phyloP scores from a whole-genome alignment of 2,329 filamentous ascomycete species.

The Tolypocladium sp. region DNA sequence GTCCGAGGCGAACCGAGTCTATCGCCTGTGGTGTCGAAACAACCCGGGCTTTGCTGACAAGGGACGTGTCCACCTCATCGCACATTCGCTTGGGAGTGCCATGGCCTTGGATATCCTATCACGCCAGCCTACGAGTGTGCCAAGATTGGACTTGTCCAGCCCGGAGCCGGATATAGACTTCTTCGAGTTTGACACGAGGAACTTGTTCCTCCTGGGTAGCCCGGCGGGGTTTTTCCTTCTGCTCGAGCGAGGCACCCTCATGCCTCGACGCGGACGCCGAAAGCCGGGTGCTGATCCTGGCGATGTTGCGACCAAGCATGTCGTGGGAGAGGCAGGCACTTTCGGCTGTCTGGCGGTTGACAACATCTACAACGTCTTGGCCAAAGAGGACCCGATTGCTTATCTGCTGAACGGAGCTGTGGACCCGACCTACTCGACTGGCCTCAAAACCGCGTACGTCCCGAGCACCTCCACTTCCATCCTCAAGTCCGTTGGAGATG shows the following conservation, averaged over 20 bases:
- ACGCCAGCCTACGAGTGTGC: conserved; percentile 68
- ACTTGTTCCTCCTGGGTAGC: conserved; percentile 82
- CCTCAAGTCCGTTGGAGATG: conserved; percentile 53
- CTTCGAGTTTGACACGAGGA: conserved; percentile 88
- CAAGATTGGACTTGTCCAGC: conserved; percentile 34
- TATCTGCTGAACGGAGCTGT: conserved; percentile 89
- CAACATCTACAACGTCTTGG: conserved; percentile 91
- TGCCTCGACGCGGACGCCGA: conserved; percentile 65
- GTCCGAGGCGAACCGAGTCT: conserved; percentile 89
- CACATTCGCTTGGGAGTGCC: conserved; percentile 85
- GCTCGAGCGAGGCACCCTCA: conserved; percentile 61
- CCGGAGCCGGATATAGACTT: conserved; percentile 40
- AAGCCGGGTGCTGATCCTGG: conserved; percentile 66
- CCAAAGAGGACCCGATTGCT: conserved; percentile 65
- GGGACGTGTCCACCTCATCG: conserved; percentile 85
- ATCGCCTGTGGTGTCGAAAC: conserved; percentile 86
- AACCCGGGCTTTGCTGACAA: conserved; percentile 76
- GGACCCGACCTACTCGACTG: conserved; percentile 68
- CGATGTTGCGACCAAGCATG: conserved; percentile 43
- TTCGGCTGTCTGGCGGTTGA: conserved; percentile 92
- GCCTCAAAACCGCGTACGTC: conserved; percentile 68
- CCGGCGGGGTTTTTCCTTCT: conserved; percentile 89
- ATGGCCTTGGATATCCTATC: conserved; percentile 92
- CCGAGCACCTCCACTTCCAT: conserved; percentile 62
- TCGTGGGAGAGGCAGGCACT: conserved; percentile 69